Conservation (phyloP, 176 grass and related monocot genomes). For the Musa acuminata region DNA sequence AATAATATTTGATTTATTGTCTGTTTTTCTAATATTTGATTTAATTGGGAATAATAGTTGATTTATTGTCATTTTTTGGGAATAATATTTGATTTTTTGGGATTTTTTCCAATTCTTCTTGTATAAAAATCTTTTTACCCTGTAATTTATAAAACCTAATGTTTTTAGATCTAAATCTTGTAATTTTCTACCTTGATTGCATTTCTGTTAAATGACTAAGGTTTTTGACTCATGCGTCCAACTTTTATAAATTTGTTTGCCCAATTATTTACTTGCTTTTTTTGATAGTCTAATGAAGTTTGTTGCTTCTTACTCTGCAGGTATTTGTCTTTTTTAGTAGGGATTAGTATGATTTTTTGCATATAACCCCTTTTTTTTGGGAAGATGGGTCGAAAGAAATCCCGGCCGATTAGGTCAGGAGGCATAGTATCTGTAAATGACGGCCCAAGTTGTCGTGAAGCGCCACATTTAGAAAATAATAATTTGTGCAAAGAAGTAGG, state of each 20-base stretch:
- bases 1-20: background rate
- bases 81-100: background rate
- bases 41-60: background rate
- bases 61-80: background rate
- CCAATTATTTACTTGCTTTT: background rate
- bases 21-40: background rate
- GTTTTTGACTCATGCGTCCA: background rate
- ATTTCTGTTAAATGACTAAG: background rate
- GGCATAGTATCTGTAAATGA: conserved; percentile 11
- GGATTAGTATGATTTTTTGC: background rate
- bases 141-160: background rate
- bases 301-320: background rate
- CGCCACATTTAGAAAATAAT: conserved; percentile 28
- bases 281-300: background rate
- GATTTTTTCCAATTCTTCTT: background rate
- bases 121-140: background rate
- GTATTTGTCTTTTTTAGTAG: background rate
- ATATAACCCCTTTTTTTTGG: background rate
- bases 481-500: conserved; percentile 7
- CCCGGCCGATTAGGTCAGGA: conserved; percentile 37
- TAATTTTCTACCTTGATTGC: background rate
- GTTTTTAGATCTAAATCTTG: background rate
- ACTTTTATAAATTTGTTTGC: background rate
- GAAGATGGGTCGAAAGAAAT: conserved; percentile 71
- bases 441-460: conserved; percentile 24